A percentile compares a stretch with the other conserved stretches of the same genome.
These are phyloP conservation scores for Puccinellia tenuiflora DNA, from an alignment of 176 grass and related monocot genomes.

Conservation along the genomic window DNA sequence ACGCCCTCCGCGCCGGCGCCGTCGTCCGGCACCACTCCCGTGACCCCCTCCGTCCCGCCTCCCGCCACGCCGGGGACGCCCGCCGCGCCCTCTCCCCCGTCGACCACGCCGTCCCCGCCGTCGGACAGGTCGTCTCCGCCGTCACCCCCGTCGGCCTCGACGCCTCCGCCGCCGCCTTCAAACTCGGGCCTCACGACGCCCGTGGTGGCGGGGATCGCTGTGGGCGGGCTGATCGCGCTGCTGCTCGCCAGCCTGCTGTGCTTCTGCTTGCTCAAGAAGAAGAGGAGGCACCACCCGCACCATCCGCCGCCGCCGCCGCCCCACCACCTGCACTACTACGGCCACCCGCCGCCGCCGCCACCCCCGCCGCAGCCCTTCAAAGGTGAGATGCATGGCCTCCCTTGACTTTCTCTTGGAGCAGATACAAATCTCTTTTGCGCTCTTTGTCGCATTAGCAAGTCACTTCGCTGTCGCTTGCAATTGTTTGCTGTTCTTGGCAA, in stretches of 20 bases:
- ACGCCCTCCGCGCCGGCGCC: conserved; percentile 4
- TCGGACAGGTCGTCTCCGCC: neutral
- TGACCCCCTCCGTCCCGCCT: conserved; percentile 8
- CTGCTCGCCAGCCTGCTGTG: conserved; percentile 56
- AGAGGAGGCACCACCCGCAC: conserved; percentile 40
- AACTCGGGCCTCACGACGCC: conserved; percentile 17
- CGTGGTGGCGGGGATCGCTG: conserved; percentile 49
- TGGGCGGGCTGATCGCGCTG: conserved; percentile 45
- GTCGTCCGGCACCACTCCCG: neutral
- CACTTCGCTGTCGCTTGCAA: conserved; percentile 18
- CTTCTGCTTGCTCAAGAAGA: conserved; percentile 55
- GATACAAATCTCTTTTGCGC: neutral
- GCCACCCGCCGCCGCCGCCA: conserved; percentile 33
- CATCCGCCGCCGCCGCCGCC: conserved; percentile 33
- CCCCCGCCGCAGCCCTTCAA: conserved; percentile 50
- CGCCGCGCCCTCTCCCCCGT: neutral
- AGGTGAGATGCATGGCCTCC: conserved; percentile 38
- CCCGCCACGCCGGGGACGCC: neutral
- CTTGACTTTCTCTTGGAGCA: neutral
- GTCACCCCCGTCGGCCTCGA: neutral
- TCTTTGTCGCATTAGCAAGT: conserved; percentile 8
- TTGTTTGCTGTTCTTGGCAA: neutral
- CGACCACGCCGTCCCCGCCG: conserved; percentile 6
- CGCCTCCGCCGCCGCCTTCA: conserved; percentile 4
- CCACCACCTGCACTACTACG: conserved; percentile 46